phyloP scores from a whole-genome alignment of 2,329 filamentous ascomycete species.

The Fusarium euwallaceae region DNA sequence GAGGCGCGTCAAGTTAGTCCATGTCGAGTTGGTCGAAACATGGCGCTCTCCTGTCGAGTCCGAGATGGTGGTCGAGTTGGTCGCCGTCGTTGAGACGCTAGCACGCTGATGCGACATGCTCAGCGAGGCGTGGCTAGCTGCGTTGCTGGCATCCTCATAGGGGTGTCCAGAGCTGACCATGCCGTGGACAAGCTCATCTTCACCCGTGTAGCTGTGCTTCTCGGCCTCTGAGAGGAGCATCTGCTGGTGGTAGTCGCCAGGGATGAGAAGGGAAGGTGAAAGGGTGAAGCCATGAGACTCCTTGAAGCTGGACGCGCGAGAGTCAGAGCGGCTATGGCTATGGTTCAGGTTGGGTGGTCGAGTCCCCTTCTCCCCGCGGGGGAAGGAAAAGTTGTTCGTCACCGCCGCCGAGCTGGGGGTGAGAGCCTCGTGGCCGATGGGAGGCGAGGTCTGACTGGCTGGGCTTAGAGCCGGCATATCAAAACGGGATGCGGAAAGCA shows the following conservation, averaged over 20 bases:
- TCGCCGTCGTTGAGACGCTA: constrained; percentile 69
- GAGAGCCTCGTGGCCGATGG: constrained; percentile 58
- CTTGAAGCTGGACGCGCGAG: constrained; percentile 67
- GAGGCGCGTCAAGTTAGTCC: constrained; percentile 66
- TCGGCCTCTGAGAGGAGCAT: constrained; percentile 57
- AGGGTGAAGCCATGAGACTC: constrained; percentile 71
- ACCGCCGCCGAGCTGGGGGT: constrained; percentile 57
- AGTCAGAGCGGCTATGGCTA: constrained; percentile 57
- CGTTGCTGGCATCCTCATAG: constrained; percentile 39
- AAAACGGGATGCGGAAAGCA: constrained; percentile 48
- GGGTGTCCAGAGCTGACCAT: constrained; percentile 32
- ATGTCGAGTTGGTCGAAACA: constrained; percentile 66
- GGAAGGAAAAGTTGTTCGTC: constrained; percentile 66
- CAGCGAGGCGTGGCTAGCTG: constrained; percentile 32
- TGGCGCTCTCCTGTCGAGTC: constrained; percentile 65
- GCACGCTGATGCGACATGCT: constrained; percentile 58
- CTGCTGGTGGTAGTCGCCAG: constrained; percentile 69
- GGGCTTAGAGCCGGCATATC: constrained; percentile 65
- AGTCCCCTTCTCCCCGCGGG: constrained; percentile 54
- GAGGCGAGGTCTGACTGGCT: constrained; percentile 59
- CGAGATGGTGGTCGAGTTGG: constrained; percentile 61
- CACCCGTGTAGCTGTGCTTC: constrained; percentile 49
- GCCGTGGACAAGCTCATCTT: constrained; percentile 47
- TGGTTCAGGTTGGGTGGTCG: constrained; percentile 49
- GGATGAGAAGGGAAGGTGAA: constrained; percentile 73